Conservation (phyloP, 169 alveolate genomes). For the Cryptosporidium ryanae region DNA sequence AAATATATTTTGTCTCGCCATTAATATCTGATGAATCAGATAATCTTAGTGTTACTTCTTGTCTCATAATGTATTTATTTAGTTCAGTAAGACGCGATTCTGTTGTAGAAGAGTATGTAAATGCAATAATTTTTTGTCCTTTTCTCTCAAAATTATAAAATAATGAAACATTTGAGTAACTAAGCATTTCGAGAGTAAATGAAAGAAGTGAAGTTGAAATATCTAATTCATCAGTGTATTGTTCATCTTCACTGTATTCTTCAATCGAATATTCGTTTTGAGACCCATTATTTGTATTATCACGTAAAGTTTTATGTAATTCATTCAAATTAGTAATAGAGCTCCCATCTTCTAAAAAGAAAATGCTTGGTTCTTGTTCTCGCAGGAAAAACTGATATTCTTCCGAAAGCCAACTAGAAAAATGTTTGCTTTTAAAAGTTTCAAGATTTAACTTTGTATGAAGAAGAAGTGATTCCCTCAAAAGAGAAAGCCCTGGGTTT, state of each 20-base stretch:
- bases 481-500: slow-evolving; percentile 36
- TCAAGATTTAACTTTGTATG: slow-evolving; percentile 42
- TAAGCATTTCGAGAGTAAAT: slow-evolving; percentile 58
- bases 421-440: slow-evolving; percentile 19
- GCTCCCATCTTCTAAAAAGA: slow-evolving; percentile 64
- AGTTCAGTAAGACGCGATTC: slow-evolving; percentile 46
- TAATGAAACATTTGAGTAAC: slow-evolving; percentile 56
- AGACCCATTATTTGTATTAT: not conserved
- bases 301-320: not conserved
- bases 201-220: slow-evolving; percentile 61
- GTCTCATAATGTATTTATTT: slow-evolving; percentile 37
- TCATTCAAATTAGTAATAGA: slow-evolving; percentile 56
- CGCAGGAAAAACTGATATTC: slow-evolving; percentile 31
- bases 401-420: slow-evolving; percentile 51
- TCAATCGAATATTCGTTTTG: slow-evolving; percentile 22
- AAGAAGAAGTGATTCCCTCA: slow-evolving; percentile 36
- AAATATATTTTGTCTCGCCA: slow-evolving; percentile 3
- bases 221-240: slow-evolving; percentile 5
- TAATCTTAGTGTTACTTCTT: not conserved
- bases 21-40: not conserved
- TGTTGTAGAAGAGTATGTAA: slow-evolving; percentile 49
- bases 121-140: slow-evolving; percentile 66
- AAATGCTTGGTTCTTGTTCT: slow-evolving; percentile 56
- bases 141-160: slow-evolving; percentile 56
- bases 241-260: not conserved